Percentiles rank a stretch among this genome's conserved stretches.
phyloP scores from a whole-genome alignment of 495 filamentous ascomycete species.

The Penicillium mononematosum region DNA sequence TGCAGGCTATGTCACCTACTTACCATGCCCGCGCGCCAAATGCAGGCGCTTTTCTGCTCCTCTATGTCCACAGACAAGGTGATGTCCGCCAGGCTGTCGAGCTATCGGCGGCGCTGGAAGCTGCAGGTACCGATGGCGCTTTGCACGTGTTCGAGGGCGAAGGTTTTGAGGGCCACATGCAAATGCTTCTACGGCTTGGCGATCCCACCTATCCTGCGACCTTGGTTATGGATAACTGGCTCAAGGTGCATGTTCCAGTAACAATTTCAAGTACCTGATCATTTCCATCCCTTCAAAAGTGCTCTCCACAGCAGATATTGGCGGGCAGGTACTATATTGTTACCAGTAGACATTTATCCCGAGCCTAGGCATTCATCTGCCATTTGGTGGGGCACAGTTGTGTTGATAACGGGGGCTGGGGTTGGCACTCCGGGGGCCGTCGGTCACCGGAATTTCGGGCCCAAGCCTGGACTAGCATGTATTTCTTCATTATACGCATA shows the following conservation, averaged over 20 bases:
- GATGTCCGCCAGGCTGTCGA: not conserved
- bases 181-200: not conserved
- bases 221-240: constrained; percentile 2
- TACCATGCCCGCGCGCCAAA: not conserved
- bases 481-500: not conserved
- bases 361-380: not conserved
- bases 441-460: not conserved
- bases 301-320: no score
- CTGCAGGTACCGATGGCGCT: not conserved
- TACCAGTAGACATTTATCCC: no score
- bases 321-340: not conserved
- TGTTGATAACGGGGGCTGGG: not conserved
- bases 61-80: not conserved
- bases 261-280: not conserved
- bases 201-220: not conserved
- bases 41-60: not conserved
- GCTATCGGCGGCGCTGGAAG: not conserved
- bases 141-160: not conserved
- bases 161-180: not conserved
- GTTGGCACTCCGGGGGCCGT: not conserved
- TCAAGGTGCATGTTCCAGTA: not conserved
- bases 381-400: not conserved
- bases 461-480: not conserved
- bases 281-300: not conserved
- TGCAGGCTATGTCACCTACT: not conserved